These are phyloP conservation scores for Rubroshorea leprosula DNA, from an alignment of 345 rosid species.

Conservation along the genomic window DNA sequence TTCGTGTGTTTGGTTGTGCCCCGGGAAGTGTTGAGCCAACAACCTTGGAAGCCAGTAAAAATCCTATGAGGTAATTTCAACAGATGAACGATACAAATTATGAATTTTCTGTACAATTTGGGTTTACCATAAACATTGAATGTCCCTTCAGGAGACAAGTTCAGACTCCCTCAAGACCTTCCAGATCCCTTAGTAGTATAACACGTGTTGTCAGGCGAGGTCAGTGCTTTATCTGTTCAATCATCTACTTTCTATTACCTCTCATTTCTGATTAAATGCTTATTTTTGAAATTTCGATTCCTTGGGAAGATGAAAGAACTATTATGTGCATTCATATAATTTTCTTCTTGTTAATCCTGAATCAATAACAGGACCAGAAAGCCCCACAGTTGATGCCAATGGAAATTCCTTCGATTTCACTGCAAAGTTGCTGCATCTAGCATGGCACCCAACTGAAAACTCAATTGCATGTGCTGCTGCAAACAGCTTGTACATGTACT, in stretches of 20 bases:
- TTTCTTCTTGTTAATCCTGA: background rate
- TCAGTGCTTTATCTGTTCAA: slow-evolving; percentile 25
- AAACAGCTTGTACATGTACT: slow-evolving; percentile 99
- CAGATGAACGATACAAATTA: background rate
- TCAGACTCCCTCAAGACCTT: slow-evolving; percentile 85
- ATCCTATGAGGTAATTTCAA: slow-evolving; percentile 79
- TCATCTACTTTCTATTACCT: background rate
- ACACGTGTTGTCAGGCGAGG: slow-evolving; percentile 95
- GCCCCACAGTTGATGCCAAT: slow-evolving; percentile 72
- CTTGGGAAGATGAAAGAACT: background rate
- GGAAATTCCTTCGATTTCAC: slow-evolving; percentile 90
- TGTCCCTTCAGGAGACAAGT: slow-evolving; percentile 66
- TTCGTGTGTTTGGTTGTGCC: slow-evolving; percentile 85
- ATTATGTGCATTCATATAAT: background rate
- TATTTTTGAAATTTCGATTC: background rate
- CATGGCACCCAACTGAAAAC: slow-evolving; percentile 97
- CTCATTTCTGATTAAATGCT: slow-evolving; percentile 4
- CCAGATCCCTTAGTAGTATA: slow-evolving; percentile 83
- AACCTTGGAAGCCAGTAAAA: slow-evolving; percentile 98
- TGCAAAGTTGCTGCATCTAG: slow-evolving; percentile 89
- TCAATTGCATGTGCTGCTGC: slow-evolving; percentile 99
- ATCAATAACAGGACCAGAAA: slow-evolving; percentile 58
- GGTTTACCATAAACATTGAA: slow-evolving; percentile 4
- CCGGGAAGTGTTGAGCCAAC: slow-evolving; percentile 70
- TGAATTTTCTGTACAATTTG: slow-evolving; percentile 5